Base-by-base conservation (phyloP, 768 basidiomycete genomes). In the Russula olivacea region DNA sequence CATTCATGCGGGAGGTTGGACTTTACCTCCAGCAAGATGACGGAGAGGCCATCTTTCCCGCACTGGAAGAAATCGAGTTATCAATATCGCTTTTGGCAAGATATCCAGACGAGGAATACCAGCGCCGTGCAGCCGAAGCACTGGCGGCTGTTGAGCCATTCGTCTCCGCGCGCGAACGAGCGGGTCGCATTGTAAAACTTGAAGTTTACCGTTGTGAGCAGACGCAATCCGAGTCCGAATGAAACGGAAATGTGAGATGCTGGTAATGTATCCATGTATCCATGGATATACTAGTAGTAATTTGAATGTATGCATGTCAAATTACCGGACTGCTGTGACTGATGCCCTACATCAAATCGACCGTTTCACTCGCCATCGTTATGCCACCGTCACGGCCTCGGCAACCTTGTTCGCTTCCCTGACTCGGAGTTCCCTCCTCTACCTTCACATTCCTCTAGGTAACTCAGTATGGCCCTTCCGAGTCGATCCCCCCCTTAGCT, bases 401-500 rank as follows among this genome's bases (percentile, higher is more conserved):
- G 54, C 64, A 8, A 68, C 65, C 4, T 43, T 62, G 1, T 15
- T 66, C 7, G 54, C 48, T 21, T 48, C 50, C 30, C 28, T 28
- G n/a, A n/a, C n/a, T n/a, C n/a, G n/a, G n/a, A 28, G 28, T 28
- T 2, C 14, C 14, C 21, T 61, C 34, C 28, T 68, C 14, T 68
- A 66, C 36, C 30, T 58, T 15, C 17, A 19, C 17, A 1, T 57
- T 48, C 6, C 55, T 68, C 48, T 63, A 57, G 49, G 11, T 51
- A 30, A 47, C 59, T 10, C 61, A 63, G 36, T 43, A 49, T 49
- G 59, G 55, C 38, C 65, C 61, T 3, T n/a, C n/a, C n/a, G n/a
- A n/a, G n/a, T 50, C 51, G 8, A 36, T 61, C 1, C 65, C 65
- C 10, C 1, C 43, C 15, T 8, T 83, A 75, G n/a, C n/a, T n/a